Evolutionary conservation across 441 rosid species (phyloP).

Genomic region (Daphne laureola): DNA sequence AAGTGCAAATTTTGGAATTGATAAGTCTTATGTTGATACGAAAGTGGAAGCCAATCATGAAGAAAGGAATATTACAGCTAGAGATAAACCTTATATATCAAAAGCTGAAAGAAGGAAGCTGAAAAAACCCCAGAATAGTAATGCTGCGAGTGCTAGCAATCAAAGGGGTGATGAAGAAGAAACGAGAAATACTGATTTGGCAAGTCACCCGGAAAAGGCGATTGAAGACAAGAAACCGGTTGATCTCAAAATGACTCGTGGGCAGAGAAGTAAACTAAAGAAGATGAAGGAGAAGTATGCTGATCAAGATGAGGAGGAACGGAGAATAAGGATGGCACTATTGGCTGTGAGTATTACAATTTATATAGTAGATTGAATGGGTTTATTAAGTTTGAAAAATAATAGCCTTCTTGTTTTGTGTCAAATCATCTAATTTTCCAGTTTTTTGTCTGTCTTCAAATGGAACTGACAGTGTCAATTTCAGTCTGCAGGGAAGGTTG

Average conservation of each 20-base stretch:
- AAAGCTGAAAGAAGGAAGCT: constrained; percentile 92
- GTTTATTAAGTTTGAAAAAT: too few species aligned
- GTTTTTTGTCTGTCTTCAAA: not conserved
- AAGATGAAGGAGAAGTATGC: constrained; percentile 98
- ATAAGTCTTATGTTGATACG: constrained; percentile 33
- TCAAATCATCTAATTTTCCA: constrained; percentile 1
- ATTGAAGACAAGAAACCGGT: constrained; percentile 38
- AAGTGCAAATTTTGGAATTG: constrained; percentile 34
- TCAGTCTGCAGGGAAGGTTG: constrained; percentile 80
- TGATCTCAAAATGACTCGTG: constrained; percentile 70
- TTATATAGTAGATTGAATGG: too few species aligned
- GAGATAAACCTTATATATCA: constrained; percentile 68
- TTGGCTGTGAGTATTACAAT: constrained; percentile 61
- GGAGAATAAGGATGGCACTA: constrained; percentile 73
- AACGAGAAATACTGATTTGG: constrained; percentile 24
- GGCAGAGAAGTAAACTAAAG: constrained; percentile 85
- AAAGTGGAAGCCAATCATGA: constrained; percentile 35
- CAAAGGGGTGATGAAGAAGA: constrained; percentile 36
- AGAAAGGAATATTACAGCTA: constrained; percentile 33
- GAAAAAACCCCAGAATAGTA: constrained; percentile 62
- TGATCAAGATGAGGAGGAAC: constrained; percentile 94
- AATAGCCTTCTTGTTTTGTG: not conserved
- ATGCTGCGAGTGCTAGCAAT: constrained; percentile 25
- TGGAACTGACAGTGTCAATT: constrained; percentile 18
- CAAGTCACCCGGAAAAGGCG: constrained; percentile 29